Base-by-base conservation (phyloP, 495 filamentous ascomycete genomes). In the Podospora conica region DNA sequence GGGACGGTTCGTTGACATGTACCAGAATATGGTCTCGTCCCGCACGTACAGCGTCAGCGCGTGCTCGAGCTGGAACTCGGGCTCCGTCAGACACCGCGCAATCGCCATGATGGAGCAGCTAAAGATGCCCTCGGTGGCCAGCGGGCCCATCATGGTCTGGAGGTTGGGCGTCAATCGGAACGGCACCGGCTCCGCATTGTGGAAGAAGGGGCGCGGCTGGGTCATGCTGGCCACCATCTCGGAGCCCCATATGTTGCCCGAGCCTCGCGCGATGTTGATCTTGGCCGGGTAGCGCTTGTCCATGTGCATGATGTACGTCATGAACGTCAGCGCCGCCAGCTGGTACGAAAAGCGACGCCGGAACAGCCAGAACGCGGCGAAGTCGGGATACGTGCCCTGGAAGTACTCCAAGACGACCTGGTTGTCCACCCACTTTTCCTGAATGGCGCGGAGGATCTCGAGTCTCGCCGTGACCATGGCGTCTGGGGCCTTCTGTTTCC, bases 1-100 rank as follows among this genome's bases (percentile, higher is more conserved):
- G 1, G 73, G 68, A 25, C 91, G 87, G 73, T 96, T 91, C 63
- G 90, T 88, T 63, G 85, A 87, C 9, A 91, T 96, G 70, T 91
- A 91, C 95, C 95, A 98, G 78, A 93, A 96, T 71, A 93, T 92
- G 87, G 98, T 96, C 76, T 99, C 96, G 70, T 99, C 96, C 23
- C 94, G 85, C 63, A 99, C 93, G 73, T 97, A 98, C 68, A 99
- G 85, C 64, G 88, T 90, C 22, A 99, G 84, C 67, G 95, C 91
- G 76, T 95, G 91, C 68, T 97, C 96, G 12, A 99, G 83, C 75
- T 97, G 92, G 69, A 89, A 84, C 68, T 91, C 91, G 28, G 91
- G 91, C 71, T 97, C 93, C n/a, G 92, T 95, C 63, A 99, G 84
- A 78, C 92, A 96, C 25, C 95, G 88, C 8, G 94, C 94, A 71